Evolutionary conservation across 2,329 filamentous ascomycete species (phyloP).

Genomic region (Trichoderma hamatum): DNA sequence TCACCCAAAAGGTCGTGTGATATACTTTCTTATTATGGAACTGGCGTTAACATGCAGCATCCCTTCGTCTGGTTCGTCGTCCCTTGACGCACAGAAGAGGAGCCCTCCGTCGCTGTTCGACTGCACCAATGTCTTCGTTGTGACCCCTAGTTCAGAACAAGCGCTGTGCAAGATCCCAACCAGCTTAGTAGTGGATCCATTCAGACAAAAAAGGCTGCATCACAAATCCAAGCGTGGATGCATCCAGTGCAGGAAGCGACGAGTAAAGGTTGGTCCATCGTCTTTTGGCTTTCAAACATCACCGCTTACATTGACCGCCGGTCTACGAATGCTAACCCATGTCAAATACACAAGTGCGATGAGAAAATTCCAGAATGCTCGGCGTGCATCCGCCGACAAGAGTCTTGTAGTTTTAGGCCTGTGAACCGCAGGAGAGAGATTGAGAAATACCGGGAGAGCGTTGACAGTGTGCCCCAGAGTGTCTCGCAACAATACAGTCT

Average conservation of each 20-base stretch:
- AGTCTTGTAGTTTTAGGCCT: background rate
- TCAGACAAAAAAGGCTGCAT: constrained; percentile 6
- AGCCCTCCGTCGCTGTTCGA: background rate
- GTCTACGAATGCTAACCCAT: background rate
- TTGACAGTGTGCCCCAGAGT: background rate
- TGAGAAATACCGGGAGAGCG: background rate
- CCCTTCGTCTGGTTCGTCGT: background rate
- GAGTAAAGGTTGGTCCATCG: constrained; percentile 2
- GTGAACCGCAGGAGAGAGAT: background rate
- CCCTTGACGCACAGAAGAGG: background rate
- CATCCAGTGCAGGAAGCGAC: background rate
- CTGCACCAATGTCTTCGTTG: background rate
- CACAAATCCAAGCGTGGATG: constrained; percentile 8
- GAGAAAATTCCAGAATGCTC: background rate
- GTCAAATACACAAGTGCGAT: background rate
- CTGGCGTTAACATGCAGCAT: background rate
- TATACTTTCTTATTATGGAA: background rate
- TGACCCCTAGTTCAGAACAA: background rate
- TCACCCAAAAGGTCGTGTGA: background rate
- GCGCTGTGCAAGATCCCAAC: background rate
- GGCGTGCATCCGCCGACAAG: background rate
- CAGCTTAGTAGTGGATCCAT: constrained; percentile 2
- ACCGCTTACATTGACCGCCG: background rate
- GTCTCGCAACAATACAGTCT: background rate
- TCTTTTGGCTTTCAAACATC: background rate